Conservation (phyloP, 169 alveolate species). For the Cryptosporidium bovis region DNA sequence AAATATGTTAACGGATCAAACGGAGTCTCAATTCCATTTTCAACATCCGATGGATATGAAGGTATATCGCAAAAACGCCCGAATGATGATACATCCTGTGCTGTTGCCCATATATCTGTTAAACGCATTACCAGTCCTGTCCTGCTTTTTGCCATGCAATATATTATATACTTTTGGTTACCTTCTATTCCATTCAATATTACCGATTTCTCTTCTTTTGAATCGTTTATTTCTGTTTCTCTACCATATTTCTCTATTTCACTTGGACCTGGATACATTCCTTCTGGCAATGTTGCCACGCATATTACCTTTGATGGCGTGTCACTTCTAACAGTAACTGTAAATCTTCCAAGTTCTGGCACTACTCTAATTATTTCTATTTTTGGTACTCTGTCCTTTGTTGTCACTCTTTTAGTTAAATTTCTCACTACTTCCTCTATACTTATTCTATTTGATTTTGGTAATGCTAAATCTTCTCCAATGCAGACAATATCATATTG, state of each 20-base stretch:
- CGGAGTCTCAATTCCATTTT: slow-evolving; percentile 75
- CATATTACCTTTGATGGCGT: slow-evolving; percentile 79
- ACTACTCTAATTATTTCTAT: slow-evolving; percentile 60
- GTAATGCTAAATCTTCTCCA: slow-evolving; percentile 80
- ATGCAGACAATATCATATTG: slow-evolving; percentile 74
- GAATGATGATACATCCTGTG: slow-evolving; percentile 77
- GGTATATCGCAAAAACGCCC: slow-evolving; percentile 81
- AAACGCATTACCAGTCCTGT: slow-evolving; percentile 77
- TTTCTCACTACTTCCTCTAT: slow-evolving; percentile 42
- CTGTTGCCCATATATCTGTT: slow-evolving; percentile 79
- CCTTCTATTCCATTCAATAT: slow-evolving; percentile 79
- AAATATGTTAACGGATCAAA: slow-evolving; percentile 79
- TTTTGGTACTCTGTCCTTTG: slow-evolving; percentile 78
- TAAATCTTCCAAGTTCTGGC: slow-evolving; percentile 76
- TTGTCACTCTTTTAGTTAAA: slow-evolving; percentile 51
- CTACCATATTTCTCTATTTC: slow-evolving; percentile 78
- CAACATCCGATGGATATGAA: slow-evolving; percentile 69
- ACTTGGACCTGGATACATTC: slow-evolving; percentile 76
- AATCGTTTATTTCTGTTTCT: slow-evolving; percentile 62
- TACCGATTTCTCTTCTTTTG: slow-evolving; percentile 44
- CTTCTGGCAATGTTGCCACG: slow-evolving; percentile 79
- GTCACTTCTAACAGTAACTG: slow-evolving; percentile 75
- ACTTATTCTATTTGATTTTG: slow-evolving; percentile 75
- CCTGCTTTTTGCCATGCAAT: slow-evolving; percentile 77
- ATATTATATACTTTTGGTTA: slow-evolving; percentile 78